Evolutionary conservation across 768 basidiomycete genomes (phyloP).

Genomic region (Guyanaporus albipodus): DNA sequence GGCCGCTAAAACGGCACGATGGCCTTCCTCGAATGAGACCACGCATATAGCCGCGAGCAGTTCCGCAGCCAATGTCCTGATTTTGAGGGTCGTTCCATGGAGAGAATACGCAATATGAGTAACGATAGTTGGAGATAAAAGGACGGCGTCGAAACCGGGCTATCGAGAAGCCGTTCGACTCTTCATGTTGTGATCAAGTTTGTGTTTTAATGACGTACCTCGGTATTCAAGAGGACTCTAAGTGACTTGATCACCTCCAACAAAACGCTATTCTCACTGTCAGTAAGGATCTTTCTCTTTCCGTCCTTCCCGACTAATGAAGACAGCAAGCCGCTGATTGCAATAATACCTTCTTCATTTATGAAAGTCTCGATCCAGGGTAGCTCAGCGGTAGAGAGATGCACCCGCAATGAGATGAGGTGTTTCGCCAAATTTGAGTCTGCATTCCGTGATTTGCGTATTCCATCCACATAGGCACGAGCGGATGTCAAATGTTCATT

Average conservation of each 20-base stretch:
- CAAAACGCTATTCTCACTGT: conserved; percentile 64
- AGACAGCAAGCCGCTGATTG: conserved; percentile 54
- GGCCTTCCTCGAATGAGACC: conserved; percentile 65
- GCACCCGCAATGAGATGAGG: conserved; percentile 77
- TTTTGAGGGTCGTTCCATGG: conserved; percentile 59
- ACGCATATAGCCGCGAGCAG: conserved; percentile 83
- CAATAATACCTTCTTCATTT: conserved; percentile 59
- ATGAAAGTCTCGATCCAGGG: conserved; percentile 76
- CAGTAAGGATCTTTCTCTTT: conserved; percentile 55
- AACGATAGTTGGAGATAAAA: conserved; percentile 60
- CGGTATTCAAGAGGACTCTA: conserved; percentile 78
- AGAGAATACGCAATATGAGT: conserved; percentile 72
- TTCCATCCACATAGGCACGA: conserved; percentile 58
- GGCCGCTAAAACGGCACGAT: conserved; percentile 69
- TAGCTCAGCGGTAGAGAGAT: conserved; percentile 78
- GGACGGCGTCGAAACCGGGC: conserved; percentile 69
- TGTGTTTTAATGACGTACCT: conserved; percentile 42
- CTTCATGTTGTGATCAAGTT: background rate
- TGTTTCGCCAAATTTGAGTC: conserved; percentile 69
- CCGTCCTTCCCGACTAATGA: conserved; percentile 62
- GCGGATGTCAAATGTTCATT: conserved; percentile 46
- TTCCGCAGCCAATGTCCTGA: conserved; percentile 67
- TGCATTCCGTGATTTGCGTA: conserved; percentile 50
- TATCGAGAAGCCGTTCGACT: conserved; percentile 26
- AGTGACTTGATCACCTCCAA: conserved; percentile 77